Evolutionary conservation across 2,329 filamentous ascomycete species (phyloP), one percentile per base, ranked within the genome.

Genomic region (Cryphonectria nitschkei): DNA sequence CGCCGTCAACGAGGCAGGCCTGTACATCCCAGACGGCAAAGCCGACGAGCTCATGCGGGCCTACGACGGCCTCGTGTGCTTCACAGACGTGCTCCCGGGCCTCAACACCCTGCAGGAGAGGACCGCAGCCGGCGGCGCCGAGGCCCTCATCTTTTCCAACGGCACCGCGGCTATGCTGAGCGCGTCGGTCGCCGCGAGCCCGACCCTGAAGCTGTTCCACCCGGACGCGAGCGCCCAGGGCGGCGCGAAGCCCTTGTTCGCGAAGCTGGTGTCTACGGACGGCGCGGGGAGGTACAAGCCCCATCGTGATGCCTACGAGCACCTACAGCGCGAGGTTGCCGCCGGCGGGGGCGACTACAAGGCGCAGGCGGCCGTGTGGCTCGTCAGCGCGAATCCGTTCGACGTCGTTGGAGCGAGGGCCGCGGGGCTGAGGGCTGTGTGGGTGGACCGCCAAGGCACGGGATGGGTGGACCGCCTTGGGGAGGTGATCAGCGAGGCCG

Each of bases 301-400:
- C 0, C 84, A 88, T 54, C 86, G 83, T 1, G 85, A 84, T 66
- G 84, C 86, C 1, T 94, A 94, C 76, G 73, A 82, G n/a, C 83
- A 91, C 77, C 80, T 93, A 34, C 83, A 87, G 0, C 74, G 83
- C 73, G 85, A 85, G 3, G 86, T 85, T 75, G 74, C 80, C 54
- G 80, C 79, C 0, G 75, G 83, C 26, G 81, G 84, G 73, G 80
- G 77, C 0, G 81, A 86, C 37, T 65, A 67, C 65, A 60, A 66
- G 60, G 62, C 58, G n/a, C 68, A 70, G 52, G 70, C 68, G 2
- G 60, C 69, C 8, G 83, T 93, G 19, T 93, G 91, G 90, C 79
- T 94, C 9, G 85, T 95, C 7, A 92, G 87, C 74, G 87, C 88
- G 1, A 94, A 94, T 77, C 89, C 92, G 2, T 94, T 94, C 77